These are phyloP conservation scores for Schizosaccharomyces osmophilus DNA, from an alignment of 805 yeast genomes.

Conservation along the genomic window DNA sequence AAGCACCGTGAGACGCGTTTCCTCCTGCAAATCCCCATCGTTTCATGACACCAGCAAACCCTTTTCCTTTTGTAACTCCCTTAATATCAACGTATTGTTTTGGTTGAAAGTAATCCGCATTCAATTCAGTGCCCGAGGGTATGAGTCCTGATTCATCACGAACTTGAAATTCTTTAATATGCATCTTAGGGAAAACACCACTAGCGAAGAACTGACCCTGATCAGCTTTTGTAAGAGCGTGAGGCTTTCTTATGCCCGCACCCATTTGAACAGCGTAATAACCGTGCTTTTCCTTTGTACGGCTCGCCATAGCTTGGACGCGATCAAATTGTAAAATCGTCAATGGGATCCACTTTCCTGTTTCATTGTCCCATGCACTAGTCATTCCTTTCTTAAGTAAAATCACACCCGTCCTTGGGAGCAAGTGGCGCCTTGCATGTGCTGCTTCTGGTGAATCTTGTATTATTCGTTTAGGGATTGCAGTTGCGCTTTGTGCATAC, in stretches of 20 bases:
- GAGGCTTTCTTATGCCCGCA: slow-evolving; percentile 38
- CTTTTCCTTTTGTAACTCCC: slow-evolving; percentile 75
- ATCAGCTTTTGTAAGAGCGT: slow-evolving; percentile 37
- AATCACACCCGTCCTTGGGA: slow-evolving; percentile 58
- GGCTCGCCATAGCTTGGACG: slow-evolving; percentile 59
- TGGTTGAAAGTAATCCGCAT: slow-evolving; percentile 57
- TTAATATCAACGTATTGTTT: slow-evolving; percentile 71
- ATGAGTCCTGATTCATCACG: slow-evolving; percentile 38
- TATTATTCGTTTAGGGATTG: not conserved
- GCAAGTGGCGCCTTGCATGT: slow-evolving; percentile 45
- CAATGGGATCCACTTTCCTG: slow-evolving; percentile 52
- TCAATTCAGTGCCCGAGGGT: slow-evolving; percentile 53
- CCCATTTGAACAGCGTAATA: slow-evolving; percentile 75
- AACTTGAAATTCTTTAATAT: slow-evolving; percentile 58
- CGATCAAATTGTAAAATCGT: slow-evolving; percentile 73
- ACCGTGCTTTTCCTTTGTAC: slow-evolving; percentile 50
- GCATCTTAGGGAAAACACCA: slow-evolving; percentile 58
- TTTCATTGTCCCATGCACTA: slow-evolving; percentile 41
- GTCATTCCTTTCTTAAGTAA: slow-evolving; percentile 82
- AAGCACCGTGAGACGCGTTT: slow-evolving; percentile 86
- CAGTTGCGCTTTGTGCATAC: not conserved
- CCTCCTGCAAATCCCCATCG: slow-evolving; percentile 76
- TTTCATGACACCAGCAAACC: slow-evolving; percentile 95
- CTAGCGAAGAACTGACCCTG: slow-evolving; percentile 62
- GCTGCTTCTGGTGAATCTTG: slow-evolving; percentile 30